phyloP scores from a whole-genome alignment of 441 rosid species.

The Croton setiger region DNA sequence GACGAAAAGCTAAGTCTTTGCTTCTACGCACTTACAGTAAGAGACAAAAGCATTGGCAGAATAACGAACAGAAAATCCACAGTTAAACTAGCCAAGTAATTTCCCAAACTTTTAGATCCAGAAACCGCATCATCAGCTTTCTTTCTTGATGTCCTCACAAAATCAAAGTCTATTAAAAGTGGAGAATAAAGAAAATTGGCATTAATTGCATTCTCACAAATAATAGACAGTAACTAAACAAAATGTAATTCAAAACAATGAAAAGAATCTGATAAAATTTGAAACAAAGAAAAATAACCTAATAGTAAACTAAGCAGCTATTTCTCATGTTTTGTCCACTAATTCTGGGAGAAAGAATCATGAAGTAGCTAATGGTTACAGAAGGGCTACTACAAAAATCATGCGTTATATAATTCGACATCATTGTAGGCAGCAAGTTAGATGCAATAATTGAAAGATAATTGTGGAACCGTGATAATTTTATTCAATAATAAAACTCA shows the following conservation, averaged over 20 bases:
- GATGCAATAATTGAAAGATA: not conserved
- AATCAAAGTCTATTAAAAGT: conserved; percentile 31
- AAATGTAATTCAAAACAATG: not conserved
- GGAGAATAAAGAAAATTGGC: not conserved
- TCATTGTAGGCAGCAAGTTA: not conserved
- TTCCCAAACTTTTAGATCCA: conserved; percentile 43
- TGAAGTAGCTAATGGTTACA: no score
- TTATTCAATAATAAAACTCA: not conserved
- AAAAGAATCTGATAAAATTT: not conserved
- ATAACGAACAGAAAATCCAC: conserved; percentile 62
- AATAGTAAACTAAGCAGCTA: no score
- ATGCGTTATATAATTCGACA: not conserved
- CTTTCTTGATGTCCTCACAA: conserved; percentile 30
- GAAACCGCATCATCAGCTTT: conserved; percentile 33
- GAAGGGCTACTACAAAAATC: no score
- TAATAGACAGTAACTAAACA: not conserved
- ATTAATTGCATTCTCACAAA: not conserved
- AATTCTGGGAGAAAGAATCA: no score
- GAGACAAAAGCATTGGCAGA: conserved; percentile 55
- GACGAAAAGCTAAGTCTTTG: not conserved
- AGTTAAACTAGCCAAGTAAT: conserved; percentile 36
- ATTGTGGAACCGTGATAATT: not conserved
- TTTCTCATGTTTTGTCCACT: no score
- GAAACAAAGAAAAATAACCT: not conserved
- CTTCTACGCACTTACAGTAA: conserved; percentile 59